These are phyloP conservation scores for Populus alba DNA, from an alignment of 345 rosid genomes.

Conservation along the genomic window DNA sequence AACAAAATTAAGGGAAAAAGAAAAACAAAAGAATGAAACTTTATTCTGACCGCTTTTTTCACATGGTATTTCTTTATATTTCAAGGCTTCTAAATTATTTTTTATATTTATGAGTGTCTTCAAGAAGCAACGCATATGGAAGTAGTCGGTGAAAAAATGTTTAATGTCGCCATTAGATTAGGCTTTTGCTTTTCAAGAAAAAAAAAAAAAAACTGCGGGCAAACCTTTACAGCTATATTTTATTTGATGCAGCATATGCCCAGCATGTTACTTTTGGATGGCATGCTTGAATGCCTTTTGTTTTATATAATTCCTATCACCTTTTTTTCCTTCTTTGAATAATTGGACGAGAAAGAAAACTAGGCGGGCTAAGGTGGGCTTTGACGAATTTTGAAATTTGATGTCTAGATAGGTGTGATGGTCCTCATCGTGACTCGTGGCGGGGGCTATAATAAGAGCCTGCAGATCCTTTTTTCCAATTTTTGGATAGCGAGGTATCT, in stretches of 20 bases:
- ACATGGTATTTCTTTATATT: not conserved
- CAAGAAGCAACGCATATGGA: not conserved
- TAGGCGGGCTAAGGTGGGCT: not conserved
- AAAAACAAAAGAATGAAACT: no score
- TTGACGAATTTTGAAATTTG: not conserved
- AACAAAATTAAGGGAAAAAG: no score
- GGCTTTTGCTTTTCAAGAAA: not conserved
- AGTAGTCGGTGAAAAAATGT: not conserved
- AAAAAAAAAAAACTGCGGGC: not conserved
- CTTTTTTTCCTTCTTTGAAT: no score
- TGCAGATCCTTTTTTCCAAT: not conserved
- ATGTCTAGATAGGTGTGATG: not conserved
- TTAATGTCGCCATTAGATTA: not conserved
- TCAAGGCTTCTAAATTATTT: not conserved
- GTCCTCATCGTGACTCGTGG: not conserved
- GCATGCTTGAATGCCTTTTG: constrained; percentile 5
- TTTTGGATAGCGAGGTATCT: not conserved
- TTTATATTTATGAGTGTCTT: not conserved
- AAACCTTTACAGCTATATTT: not conserved
- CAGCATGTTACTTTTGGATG: constrained; percentile 4
- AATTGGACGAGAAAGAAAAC: not conserved
- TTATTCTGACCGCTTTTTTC: not conserved
- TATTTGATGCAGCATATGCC: not conserved
- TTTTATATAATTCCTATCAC: not conserved
- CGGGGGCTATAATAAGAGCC: not conserved